Conservation (phyloP, 116 monocot genomes). For the Papilionanthe hybrid region DNA sequence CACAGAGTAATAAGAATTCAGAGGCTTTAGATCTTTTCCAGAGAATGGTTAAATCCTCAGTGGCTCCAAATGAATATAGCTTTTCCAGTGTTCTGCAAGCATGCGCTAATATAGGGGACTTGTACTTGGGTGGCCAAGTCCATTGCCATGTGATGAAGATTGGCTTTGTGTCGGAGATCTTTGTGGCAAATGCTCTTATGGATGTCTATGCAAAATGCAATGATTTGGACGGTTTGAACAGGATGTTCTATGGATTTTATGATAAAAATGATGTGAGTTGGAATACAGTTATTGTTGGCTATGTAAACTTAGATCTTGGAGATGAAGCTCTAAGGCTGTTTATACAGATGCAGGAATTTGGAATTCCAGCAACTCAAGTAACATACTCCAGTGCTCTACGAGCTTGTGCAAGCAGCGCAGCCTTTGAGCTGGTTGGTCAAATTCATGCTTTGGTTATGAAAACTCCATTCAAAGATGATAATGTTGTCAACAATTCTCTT, state of each 20-base stretch:
- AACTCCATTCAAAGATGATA: slow-evolving; percentile 42
- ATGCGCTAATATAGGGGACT: slow-evolving; percentile 40
- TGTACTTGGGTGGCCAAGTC: slow-evolving; percentile 51
- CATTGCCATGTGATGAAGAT: slow-evolving; percentile 56
- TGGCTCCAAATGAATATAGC: slow-evolving; percentile 68
- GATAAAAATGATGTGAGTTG: slow-evolving; percentile 72
- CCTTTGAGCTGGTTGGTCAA: slow-evolving; percentile 47
- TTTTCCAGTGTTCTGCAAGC: slow-evolving; percentile 77
- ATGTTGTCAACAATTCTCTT: slow-evolving; percentile 54
- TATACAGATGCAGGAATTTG: slow-evolving; percentile 42
- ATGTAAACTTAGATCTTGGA: slow-evolving; percentile 50
- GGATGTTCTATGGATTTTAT: slow-evolving; percentile 36
- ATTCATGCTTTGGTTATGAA: slow-evolving; percentile 63
- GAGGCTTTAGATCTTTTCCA: slow-evolving; percentile 61
- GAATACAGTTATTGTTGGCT: slow-evolving; percentile 78
- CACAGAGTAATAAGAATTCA: slow-evolving; percentile 43
- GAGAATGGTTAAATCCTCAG: slow-evolving; percentile 40
- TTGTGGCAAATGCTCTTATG: slow-evolving; percentile 74
- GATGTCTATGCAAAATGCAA: slow-evolving; percentile 77
- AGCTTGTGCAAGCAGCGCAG: slow-evolving; percentile 72
- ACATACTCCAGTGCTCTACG: slow-evolving; percentile 79
- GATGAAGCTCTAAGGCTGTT: slow-evolving; percentile 64
- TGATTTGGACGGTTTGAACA: slow-evolving; percentile 35
- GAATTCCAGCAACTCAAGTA: slow-evolving; percentile 51
- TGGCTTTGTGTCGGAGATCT: slow-evolving; percentile 56